Evolutionary conservation across 2,329 filamentous ascomycete genomes (phyloP).

Genomic region (Zymoseptoria ardabiliae): DNA sequence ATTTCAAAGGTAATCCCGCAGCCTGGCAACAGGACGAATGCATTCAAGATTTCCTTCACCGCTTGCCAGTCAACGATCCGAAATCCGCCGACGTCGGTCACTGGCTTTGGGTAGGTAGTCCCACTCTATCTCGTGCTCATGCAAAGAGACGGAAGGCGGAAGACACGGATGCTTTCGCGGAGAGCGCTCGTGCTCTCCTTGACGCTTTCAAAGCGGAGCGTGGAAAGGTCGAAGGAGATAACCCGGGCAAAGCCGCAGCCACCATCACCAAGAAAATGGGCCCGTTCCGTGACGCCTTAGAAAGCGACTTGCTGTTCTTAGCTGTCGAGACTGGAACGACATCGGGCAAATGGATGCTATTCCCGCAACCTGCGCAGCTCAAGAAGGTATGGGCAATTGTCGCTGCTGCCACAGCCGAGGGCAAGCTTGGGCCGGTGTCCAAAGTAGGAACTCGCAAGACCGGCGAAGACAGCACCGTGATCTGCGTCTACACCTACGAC

Average conservation of each 20-base stretch:
- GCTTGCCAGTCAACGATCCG: conserved; percentile 62
- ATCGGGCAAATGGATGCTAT: conserved; percentile 76
- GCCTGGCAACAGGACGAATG: conserved; percentile 60
- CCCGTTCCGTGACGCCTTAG: conserved; percentile 37
- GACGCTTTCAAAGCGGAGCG: conserved; percentile 41
- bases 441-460: conserved; percentile 59
- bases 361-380: conserved; percentile 48
- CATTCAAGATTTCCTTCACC: conserved; percentile 56
- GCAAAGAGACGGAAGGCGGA: conserved; percentile 36
- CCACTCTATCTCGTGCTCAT: conserved; percentile 33
- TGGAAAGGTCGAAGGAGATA: conserved; percentile 45
- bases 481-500: conserved; percentile 73
- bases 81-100: conserved; percentile 39
- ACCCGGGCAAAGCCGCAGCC: conserved; percentile 40
- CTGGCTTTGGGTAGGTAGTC: conserved; percentile 71
- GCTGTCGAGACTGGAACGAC: conserved; percentile 54
- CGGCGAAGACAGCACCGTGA: conserved; percentile 39
- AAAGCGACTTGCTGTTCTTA: conserved; percentile 51
- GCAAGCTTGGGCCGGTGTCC: conserved; percentile 62
- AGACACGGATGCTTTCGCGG: conserved; percentile 44
- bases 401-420: conserved; percentile 58
- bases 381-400: conserved; percentile 60
- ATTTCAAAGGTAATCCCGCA: conserved; percentile 45
- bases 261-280: conserved; percentile 34
- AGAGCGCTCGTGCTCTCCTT: conserved; percentile 50